Conservation (phyloP, 208 protist species). For the Wallacemonas sp. region DNA sequence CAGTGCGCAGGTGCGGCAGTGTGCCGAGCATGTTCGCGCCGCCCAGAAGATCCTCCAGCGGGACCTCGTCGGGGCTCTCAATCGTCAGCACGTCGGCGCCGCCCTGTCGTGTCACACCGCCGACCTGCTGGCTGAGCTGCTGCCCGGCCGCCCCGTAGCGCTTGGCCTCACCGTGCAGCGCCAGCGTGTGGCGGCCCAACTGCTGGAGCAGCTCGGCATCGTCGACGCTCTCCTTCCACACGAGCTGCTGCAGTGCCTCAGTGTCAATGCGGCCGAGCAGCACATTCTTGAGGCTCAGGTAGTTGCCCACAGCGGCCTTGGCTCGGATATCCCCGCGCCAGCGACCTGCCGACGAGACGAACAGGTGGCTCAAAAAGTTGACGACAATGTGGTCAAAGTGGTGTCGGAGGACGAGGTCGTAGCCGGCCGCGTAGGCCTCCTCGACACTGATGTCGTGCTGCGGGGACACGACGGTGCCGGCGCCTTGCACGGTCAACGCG, state of each 20-base stretch:
- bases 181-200: conserved; percentile 41
- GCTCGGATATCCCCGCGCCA: conserved; percentile 80
- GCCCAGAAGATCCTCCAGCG: background rate
- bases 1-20: conserved; percentile 25
- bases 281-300: conserved; percentile 65
- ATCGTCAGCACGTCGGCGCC: background rate
- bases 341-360: conserved; percentile 71
- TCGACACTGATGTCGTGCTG: conserved; percentile 43
- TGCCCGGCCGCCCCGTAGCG: conserved; percentile 30
- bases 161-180: conserved; percentile 34
- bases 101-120: background rate
- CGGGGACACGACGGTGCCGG: conserved; percentile 56
- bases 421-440: conserved; percentile 73
- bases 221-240: conserved; percentile 50
- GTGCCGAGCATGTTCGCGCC: conserved; percentile 14
- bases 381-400: conserved; percentile 81
- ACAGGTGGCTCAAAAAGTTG: conserved; percentile 66
- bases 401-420: conserved; percentile 77
- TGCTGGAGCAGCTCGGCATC: conserved; percentile 48
- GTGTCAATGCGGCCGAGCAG: conserved; percentile 54
- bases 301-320: conserved; percentile 78
- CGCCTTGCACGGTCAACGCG: conserved; percentile 38
- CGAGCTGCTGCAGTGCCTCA: conserved; percentile 41
- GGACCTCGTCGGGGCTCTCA: background rate
- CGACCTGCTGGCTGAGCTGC: conserved; percentile 24